Base-by-base conservation (phyloP, 495 filamentous ascomycete genomes). In the Talaromyces nanjingensis region DNA sequence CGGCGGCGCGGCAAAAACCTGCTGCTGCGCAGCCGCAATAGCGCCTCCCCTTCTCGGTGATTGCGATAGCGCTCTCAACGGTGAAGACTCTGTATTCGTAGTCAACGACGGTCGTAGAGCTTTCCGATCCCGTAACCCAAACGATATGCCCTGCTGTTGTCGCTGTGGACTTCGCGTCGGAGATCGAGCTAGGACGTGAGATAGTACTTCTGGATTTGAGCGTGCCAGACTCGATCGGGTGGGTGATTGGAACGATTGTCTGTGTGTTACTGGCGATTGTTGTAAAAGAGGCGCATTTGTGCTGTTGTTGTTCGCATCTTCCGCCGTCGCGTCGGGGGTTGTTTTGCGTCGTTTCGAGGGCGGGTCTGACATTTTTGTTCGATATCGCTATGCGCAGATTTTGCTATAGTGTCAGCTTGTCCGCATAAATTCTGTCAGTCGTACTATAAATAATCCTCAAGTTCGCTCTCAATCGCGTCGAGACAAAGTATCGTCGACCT, bases 341-440 rank as follows among this genome's bases (percentile, higher is more conserved):
- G 79, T 87, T 71, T 82, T 87, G 64, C 86, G 85, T 67, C 85
- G 77, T 71, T 90, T 88, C n/a, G 84, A 75, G 59, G 85, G 82
- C 39, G 84, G 83, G 27, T 71, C 72, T 55, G 81, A 75, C 83
- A 86, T 87, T 27, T 34, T 33, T 6, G 2, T 11, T 24, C 11
- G 2, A 49, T 18, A 49, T 20, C 2, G 45, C n/a, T 18, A 20
- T 49, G 8, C 6, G n/a, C n/a, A 9, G 45, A 49, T 3, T 7
- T 49, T 49, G 6, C n/a, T 8, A 3, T 49, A 9, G 6, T 49
- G 5, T 49, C n/a, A 49, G 45, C 45, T 49, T 9, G n/a, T 47
- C 5, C n/a, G 9, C 42, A 18, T 14, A 42, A 1, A 42, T 42
- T 24, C 49, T 22, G 18, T 14, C 24, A 8, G 49, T 16, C 49